Percentiles rank a stretch among this genome's conserved stretches.
phyloP scores from a whole-genome alignment of 768 basidiomycete species.

The Hygrophoropsis aurantiaca region DNA sequence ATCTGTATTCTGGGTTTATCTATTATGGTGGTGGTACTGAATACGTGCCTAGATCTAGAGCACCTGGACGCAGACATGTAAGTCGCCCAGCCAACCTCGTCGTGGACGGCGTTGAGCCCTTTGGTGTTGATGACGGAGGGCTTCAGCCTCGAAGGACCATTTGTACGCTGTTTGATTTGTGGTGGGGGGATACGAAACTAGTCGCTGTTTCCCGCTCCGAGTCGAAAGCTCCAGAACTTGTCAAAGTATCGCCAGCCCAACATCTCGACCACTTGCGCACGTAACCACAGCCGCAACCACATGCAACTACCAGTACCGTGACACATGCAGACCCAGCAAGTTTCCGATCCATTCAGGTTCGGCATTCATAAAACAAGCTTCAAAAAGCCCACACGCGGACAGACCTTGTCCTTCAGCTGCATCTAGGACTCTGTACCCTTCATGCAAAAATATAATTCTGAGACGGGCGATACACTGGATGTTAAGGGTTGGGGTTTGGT shows the following conservation, averaged over 20 bases:
- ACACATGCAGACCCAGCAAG: no score
- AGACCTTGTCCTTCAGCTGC: slow-evolving; percentile 81
- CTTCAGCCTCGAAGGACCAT: slow-evolving; percentile 81
- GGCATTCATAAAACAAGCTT: background rate
- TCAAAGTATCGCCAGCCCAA: slow-evolving; percentile 68
- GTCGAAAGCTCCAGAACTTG: slow-evolving; percentile 1
- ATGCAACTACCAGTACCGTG: no score
- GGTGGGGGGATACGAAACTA: slow-evolving; percentile 53
- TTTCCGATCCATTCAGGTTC: background rate
- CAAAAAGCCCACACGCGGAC: no score
- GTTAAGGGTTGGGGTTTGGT: slow-evolving; percentile 51
- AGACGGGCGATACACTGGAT: slow-evolving; percentile 57
- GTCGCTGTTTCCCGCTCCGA: slow-evolving; percentile 58
- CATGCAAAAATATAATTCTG: slow-evolving; percentile 84
- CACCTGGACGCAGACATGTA: slow-evolving; percentile 29
- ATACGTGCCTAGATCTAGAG: no score
- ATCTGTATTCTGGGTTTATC: no score
- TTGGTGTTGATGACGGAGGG: slow-evolving; percentile 55
- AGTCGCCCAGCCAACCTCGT: slow-evolving; percentile 53
- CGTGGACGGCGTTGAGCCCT: slow-evolving; percentile 58
- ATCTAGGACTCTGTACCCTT: slow-evolving; percentile 83
- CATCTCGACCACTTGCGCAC: background rate
- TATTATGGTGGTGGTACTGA: no score
- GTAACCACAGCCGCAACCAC: no score
- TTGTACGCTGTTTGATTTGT: slow-evolving; percentile 80